Evolutionary conservation across 495 filamentous ascomycete species (phyloP), one percentile per base, ranked within the genome.

Genomic region (Cladorrhinum samala): DNA sequence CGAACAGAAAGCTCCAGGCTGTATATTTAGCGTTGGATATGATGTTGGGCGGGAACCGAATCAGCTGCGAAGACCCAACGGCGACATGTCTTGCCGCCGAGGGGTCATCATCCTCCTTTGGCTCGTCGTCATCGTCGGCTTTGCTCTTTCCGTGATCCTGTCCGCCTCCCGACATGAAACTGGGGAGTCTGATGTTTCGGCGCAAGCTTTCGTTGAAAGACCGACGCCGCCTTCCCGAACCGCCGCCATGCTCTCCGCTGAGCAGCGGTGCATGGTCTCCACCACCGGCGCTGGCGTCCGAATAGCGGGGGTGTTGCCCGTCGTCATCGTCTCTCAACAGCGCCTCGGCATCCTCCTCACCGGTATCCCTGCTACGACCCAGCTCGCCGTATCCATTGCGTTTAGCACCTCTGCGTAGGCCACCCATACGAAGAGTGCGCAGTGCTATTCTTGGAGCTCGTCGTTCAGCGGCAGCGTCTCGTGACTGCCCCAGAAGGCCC

Each of bases 21-120:
- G 92, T 96, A 64, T 96, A 99, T 80, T 96, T 96, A 39, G 94
- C 91, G 71, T 99, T 96, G 17, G 91, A 96, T 39, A 99, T 80
- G 24, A 86, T 79, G 65, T 99, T 99, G 14, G 83, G 79, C n/a
- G 88, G 88, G 65, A 84, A 88, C 36, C 77, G 75, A 8, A 77
- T 68, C 18, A 74, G 57, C 56, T 85, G 77, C 16, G 55, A 24
- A 0, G 69, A 66, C 19, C 77, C 79, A 18, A 81, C 77, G 9
- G 72, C 72, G 20, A 82, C 70, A 21, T 68, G 69, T 51, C 78
- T 63, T 5, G 78, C 77, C 1, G 78, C 63, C 2, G 77, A 77
- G 5, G 78, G 74, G 55, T 82, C 78, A 53, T 80, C 74, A 38
- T 80, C 72, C 51, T 74, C 75, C 53, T 73, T 68, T 33, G 65